Percentiles rank a stretch among this genome's conserved stretches.
Evolutionary conservation across 257 asterid genomes (phyloP).

Genomic region (Prunella vulgaris): DNA sequence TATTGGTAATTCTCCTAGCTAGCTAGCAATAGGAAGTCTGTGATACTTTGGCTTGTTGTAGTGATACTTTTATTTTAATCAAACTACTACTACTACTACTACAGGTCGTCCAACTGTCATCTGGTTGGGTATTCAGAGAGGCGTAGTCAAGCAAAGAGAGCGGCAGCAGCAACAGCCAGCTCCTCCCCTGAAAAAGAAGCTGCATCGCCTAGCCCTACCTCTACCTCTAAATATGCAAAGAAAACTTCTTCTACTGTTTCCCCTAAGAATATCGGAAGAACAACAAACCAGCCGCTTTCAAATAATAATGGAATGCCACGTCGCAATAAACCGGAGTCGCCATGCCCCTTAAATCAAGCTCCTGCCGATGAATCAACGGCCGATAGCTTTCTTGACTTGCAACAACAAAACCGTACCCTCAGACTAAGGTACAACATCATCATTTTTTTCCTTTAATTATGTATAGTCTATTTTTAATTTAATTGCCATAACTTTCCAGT

Average conservation of each 20-base stretch:
- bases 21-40: no score
- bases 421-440: slow-evolving; percentile 35
- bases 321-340: neutral
- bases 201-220: neutral
- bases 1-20: slow-evolving; percentile 41
- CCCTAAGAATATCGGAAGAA: neutral
- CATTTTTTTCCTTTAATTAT: neutral
- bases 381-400: slow-evolving; percentile 22
- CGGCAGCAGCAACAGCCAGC: neutral
- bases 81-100: no score
- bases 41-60: no score
- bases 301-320: neutral
- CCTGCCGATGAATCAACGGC: neutral
- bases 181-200: slow-evolving; percentile 14
- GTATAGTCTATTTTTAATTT: no score
- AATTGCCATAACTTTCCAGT: no score
- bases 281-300: neutral
- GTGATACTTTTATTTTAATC: no score
- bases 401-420: slow-evolving; percentile 32
- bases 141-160: neutral
- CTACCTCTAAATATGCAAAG: neutral
- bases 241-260: neutral
- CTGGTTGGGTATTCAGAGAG: slow-evolving; percentile 46
- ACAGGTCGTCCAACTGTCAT: slow-evolving; percentile 52
- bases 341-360: neutral